Evolutionary conservation across 352 stramenopile species (phyloP).

Genomic region (Plasmopara halstedii): DNA sequence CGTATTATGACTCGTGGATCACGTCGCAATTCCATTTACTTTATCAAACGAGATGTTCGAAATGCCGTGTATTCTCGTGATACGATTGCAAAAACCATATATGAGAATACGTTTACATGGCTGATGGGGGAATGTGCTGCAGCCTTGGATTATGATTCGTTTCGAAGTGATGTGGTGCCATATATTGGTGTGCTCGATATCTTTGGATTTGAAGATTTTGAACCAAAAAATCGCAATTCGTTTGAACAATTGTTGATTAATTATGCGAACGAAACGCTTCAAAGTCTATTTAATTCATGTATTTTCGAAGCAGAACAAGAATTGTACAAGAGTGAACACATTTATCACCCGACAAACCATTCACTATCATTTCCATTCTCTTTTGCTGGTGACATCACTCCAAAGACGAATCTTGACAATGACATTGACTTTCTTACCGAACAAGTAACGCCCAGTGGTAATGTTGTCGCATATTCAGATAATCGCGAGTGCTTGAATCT

Average conservation of each 20-base stretch:
- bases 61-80: conserved; percentile 79
- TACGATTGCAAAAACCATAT: conserved; percentile 87
- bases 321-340: conserved; percentile 76
- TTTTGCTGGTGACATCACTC: conserved; percentile 28
- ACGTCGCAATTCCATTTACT: conserved; percentile 73
- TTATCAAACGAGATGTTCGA: conserved; percentile 56
- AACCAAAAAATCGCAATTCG: conserved; percentile 84
- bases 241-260: conserved; percentile 92
- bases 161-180: conserved; percentile 68
- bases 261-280: conserved; percentile 88
- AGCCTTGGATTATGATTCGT: conserved; percentile 74
- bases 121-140: conserved; percentile 80
- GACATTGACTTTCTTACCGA: conserved; percentile 32
- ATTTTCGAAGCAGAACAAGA: conserved; percentile 84
- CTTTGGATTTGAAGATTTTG: conserved; percentile 89
- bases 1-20: conserved; percentile 71
- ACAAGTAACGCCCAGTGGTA: conserved; percentile 30
- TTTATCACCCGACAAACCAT: conserved; percentile 76
- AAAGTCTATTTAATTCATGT: conserved; percentile 86
- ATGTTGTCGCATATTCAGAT: conserved; percentile 68
- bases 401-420: conserved; percentile 25
- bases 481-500: conserved; percentile 82
- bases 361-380: conserved; percentile 71
- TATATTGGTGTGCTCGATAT: conserved; percentile 91
- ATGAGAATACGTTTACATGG: conserved; percentile 85